These are phyloP conservation scores for Xylariaceae sp. DNA, from an alignment of 2,329 filamentous ascomycete genomes.

Conservation along the genomic window DNA sequence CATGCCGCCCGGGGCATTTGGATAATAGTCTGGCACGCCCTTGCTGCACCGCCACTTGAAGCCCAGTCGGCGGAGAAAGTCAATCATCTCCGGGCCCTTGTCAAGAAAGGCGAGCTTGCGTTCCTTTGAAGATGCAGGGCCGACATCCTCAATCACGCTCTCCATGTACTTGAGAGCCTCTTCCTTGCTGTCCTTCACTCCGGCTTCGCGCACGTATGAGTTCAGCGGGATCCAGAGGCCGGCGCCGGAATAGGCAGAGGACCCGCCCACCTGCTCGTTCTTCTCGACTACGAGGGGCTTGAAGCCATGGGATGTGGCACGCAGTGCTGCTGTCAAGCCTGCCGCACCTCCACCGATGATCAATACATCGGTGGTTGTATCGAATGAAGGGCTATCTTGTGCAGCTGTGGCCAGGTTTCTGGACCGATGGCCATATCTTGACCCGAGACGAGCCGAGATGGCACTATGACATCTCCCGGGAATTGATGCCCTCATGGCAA, in stretches of 20 bases:
- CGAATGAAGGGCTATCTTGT: not conserved
- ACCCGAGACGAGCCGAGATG: not conserved
- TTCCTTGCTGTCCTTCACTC: conserved; percentile 23
- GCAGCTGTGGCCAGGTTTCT: not conserved
- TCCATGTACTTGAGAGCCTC: conserved; percentile 28
- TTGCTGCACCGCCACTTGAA: conserved; percentile 21
- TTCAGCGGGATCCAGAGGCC: conserved; percentile 33
- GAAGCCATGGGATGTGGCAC: conserved; percentile 21
- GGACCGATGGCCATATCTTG: not conserved
- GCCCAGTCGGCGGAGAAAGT: conserved; percentile 26
- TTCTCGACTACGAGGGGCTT: conserved; percentile 31
- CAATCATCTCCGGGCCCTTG: conserved; percentile 29
- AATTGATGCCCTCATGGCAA: not conserved
- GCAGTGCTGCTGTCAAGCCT: conserved; percentile 29
- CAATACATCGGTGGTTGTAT: conserved; percentile 18
- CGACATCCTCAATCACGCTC: conserved; percentile 25
- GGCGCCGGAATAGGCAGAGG: conserved; percentile 32
- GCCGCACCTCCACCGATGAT: conserved; percentile 32
- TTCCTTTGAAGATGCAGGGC: conserved; percentile 26
- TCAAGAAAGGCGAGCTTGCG: conserved; percentile 28
- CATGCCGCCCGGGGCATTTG: conserved; percentile 16
- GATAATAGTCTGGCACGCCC: conserved; percentile 16
- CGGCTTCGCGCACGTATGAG: conserved; percentile 16
- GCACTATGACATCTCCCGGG: not conserved
- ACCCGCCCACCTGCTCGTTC: conserved; percentile 29